Base-by-base conservation (phyloP, 1,284 basidiomycete genomes). In the Schizopora paradoxa region DNA sequence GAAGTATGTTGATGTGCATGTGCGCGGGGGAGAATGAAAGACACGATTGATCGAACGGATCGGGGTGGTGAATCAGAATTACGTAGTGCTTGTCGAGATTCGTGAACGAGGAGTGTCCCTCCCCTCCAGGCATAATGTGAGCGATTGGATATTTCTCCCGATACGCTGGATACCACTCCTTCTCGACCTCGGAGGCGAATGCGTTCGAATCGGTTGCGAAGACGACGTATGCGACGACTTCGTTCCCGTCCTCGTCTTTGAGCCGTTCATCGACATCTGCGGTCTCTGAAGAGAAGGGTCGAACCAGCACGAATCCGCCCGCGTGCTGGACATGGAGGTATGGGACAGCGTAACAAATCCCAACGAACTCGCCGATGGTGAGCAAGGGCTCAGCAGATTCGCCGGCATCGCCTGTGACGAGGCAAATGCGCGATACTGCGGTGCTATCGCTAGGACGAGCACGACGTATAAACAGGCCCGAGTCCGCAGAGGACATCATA, bases 221-320 rank as follows among this genome's bases (percentile, higher is more conserved):
- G 37, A 84, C 61, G 45, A 79, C 58, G 59, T 85, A 86, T 28
- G 82, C 82, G 33, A 83, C 75, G 0, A 77, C 73, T 21, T 69
- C 47, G 11, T 53, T 58, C 36, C 29, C 55, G 1, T 51, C 41
- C 11, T 46, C 19, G n/a, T 40, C 41, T 23, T 35, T 26, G 10
- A 49, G 8, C 39, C 21, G 26, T 35, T 46, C 23, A 11, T 38
- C 40, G 49, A 51, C 18, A 32, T 18, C 14, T 51, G 45, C 6
- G 44, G 41, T 66, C 19, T 65, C 58, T 18, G 56, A 62, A 13
- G 52, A 53, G 41, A 69, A 14, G 18, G 25, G 67, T 41, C 83
- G 79, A 42, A 77, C 77, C 58, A 89, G 63, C 23, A 88, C 83
- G 61, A 85, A 88, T 8, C 75, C 84, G 72, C 76, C 86, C 22